Evolutionary conservation across 352 stramenopile species (phyloP).

Genomic region (Poterioochromonas sp.): DNA sequence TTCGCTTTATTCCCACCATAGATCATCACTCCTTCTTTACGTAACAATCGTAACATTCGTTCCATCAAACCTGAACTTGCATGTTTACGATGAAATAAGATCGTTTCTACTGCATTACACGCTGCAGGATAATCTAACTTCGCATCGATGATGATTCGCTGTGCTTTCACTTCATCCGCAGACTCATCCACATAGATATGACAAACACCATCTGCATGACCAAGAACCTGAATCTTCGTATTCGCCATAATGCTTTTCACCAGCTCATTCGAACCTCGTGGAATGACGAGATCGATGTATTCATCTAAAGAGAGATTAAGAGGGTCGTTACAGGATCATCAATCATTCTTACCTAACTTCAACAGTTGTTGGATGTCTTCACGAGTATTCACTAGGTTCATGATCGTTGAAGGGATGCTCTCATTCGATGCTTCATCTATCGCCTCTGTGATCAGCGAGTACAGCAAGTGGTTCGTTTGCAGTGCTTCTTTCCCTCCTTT

Average conservation of each 20-base stretch:
- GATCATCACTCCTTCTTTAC: slow-evolving; percentile 73
- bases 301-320: slow-evolving; percentile 56
- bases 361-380: slow-evolving; percentile 84
- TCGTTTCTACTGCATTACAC: slow-evolving; percentile 93
- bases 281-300: slow-evolving; percentile 96
- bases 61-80: slow-evolving; percentile 48
- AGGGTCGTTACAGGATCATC: background rate
- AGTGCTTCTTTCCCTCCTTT: slow-evolving; percentile 92
- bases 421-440: slow-evolving; percentile 56
- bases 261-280: slow-evolving; percentile 74
- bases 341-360: slow-evolving; percentile 50
- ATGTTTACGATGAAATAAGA: slow-evolving; percentile 78
- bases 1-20: slow-evolving; percentile 48
- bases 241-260: slow-evolving; percentile 86
- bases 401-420: slow-evolving; percentile 58
- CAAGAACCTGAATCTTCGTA: slow-evolving; percentile 92
- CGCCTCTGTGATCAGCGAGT: slow-evolving; percentile 20
- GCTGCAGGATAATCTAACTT: slow-evolving; percentile 91
- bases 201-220: slow-evolving; percentile 94
- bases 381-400: slow-evolving; percentile 84
- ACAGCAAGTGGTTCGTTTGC: slow-evolving; percentile 47
- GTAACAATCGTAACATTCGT: slow-evolving; percentile 62
- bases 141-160: slow-evolving; percentile 78
- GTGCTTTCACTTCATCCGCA: slow-evolving; percentile 70
- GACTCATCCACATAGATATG: slow-evolving; percentile 91